Evolutionary conservation across 139 green algal species (phyloP), one percentile per base, ranked within the genome.

Genomic region (Volvox africanus): DNA sequence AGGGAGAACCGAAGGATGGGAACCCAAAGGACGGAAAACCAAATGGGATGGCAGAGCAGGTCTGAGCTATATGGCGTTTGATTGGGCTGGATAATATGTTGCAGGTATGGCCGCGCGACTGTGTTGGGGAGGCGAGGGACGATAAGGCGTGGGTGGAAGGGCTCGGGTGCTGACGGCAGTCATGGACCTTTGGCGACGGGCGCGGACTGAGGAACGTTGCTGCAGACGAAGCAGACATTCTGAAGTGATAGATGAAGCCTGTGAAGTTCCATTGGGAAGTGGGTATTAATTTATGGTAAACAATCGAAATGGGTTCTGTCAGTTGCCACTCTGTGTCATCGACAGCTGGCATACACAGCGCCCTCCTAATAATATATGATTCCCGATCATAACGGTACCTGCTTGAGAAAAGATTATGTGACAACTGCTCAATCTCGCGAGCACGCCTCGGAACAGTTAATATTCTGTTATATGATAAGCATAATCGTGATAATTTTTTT

Each of bases 21-120:
- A 71, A 71, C 26, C 80, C 80, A 30, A 86, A 86, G 2, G 44
- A 44, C 2, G 80, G 80, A 30, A 86, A 71, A 55, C 80, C 80
- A n/a, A 86, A 86, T 19, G 80, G 80, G 13, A 86, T 18, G 11
- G 80, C 80, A n/a, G 80, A 71, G 80, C 80, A 86, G 12, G 80
- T 44, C 28, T 18, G 28, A 9, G 22, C 28, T 20, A 55, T 50
- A n/a, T 44, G 80, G 32, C 80, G 44, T 14, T 50, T 28, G 32
- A 44, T 62, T 11, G 80, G 50, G 80, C 78, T 81, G 32, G 75
- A 22, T 30, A 24, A 81, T 61, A 30, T 18, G 71, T 79, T 79
- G 14, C 32, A 24, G 26, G 50, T 24, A 26, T 55, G 75, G 13
- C 1, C 5, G 33, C 75, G 75, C 13, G 32, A 26, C 3, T 81